Base-by-base conservation (phyloP, 352 stramenopile genomes). In the Phytophthora cajani region DNA sequence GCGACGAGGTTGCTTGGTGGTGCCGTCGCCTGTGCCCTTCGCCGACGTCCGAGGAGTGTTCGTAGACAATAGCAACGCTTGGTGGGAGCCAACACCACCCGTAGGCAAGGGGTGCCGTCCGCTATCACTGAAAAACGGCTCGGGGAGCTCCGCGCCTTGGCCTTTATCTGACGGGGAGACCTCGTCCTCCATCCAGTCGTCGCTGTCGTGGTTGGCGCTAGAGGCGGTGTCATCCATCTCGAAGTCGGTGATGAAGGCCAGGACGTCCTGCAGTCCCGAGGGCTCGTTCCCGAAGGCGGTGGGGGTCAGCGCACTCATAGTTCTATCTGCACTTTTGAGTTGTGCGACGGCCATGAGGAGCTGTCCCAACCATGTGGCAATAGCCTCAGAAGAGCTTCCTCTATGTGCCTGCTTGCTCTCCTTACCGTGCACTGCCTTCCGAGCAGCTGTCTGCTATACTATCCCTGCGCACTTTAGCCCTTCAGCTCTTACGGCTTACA, bases 171-270 rank as follows among this genome's bases (percentile, higher is more conserved):
- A 25, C 8, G n/a, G 53, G 0, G 21, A 50, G 27, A 33, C 19
- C 1, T 61, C 54, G 12, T 70, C 47, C 14, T 62, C 61, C 53
- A 62, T 62, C 53, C 56, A 68, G 9, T 50, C 51, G n/a, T 67
- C 57, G 6, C 40, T 36, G 30, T 61, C 46, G 11, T 68, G 47
- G 19, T 61, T 61, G 19, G 1, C 58, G 30, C n/a, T 52, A n/a
- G 38, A 25, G 25, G 25, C 60, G 8, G 49, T 16, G 32, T 71
- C 65, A 33, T 74, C 70, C 70, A 77, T 67, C 44, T 77, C 65
- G 10, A 77, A 77, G 65, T 77, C 70, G 12, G 59, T 60, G 49
- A 77, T 74, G 40, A 77, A 77, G 10, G 64, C 70, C n/a, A 77
- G 33, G 1, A 77, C 70, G 51, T 77, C 70, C 63, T 74, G 65